phyloP scores from a whole-genome alignment of 2,329 filamentous ascomycete genomes.

The Colletotrichum sidae region DNA sequence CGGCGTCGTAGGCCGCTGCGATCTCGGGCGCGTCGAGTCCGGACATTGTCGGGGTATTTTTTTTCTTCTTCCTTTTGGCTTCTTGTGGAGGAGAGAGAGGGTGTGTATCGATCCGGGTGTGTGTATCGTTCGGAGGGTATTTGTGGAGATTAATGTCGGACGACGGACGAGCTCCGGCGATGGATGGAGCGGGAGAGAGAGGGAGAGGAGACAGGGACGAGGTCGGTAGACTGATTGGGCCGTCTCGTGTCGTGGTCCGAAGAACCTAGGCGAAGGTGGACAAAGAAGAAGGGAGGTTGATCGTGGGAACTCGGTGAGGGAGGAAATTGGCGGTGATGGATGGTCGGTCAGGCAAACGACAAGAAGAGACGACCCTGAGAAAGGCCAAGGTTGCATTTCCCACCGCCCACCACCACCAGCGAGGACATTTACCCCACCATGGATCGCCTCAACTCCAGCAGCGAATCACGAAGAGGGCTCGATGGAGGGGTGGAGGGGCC shows the following conservation, averaged over 20 bases:
- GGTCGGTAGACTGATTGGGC: too few relatives aligned
- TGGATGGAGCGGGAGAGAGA: slow-evolving; percentile 1
- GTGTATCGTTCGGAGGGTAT: background rate
- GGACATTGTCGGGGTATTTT: slow-evolving; percentile 57
- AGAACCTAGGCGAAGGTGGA: background rate
- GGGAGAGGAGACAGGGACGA: background rate
- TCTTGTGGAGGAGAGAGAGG: slow-evolving; percentile 1
- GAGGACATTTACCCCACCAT: slow-evolving; percentile 20
- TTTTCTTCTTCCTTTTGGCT: too few relatives aligned
- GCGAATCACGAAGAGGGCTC: slow-evolving; percentile 29
- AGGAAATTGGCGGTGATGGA: slow-evolving; percentile 31
- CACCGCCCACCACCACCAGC: background rate
- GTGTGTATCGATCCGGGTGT: background rate
- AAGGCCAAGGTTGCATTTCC: slow-evolving; percentile 36
- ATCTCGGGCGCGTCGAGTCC: slow-evolving; percentile 69
- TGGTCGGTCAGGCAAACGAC: slow-evolving; percentile 16
- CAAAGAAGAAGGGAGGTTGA: slow-evolving; percentile 6
- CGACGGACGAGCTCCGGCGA: slow-evolving; percentile 1
- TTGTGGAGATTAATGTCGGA: slow-evolving; percentile 4
- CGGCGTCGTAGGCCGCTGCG: slow-evolving; percentile 72
- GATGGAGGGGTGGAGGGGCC: slow-evolving; percentile 6
- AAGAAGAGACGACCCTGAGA: slow-evolving; percentile 14
- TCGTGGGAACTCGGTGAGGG: slow-evolving; percentile 23
- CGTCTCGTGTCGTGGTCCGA: slow-evolving; percentile 7
- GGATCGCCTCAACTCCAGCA: slow-evolving; percentile 20